These are phyloP conservation scores for Exophiala alcalophila DNA, from an alignment of 2,329 filamentous ascomycete genomes.

Conservation along the genomic window DNA sequence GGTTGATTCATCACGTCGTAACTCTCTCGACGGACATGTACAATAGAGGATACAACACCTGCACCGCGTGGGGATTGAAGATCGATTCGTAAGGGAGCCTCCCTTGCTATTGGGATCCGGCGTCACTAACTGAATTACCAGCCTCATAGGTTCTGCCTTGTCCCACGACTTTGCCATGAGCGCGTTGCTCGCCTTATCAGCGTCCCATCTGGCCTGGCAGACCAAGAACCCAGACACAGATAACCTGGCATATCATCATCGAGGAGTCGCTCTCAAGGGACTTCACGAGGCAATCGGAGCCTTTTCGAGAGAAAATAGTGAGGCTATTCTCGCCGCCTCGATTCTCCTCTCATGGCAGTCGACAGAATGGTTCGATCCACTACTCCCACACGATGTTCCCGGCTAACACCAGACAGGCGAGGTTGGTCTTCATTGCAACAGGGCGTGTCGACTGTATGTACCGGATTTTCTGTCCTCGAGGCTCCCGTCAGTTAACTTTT, in stretches of 20 bases:
- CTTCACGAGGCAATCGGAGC: constrained; percentile 80
- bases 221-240: constrained; percentile 81
- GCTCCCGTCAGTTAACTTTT: no score
- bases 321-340: constrained; percentile 87
- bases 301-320: constrained; percentile 82
- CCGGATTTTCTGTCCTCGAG: no score
- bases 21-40: constrained; percentile 81
- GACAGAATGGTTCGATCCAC: constrained; percentile 76
- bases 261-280: constrained; percentile 79
- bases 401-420: constrained; percentile 60
- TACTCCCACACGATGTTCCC: constrained; percentile 20
- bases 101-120: constrained; percentile 24
- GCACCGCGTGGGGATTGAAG: constrained; percentile 89
- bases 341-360: constrained; percentile 94
- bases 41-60: constrained; percentile 71
- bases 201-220: constrained; percentile 86
- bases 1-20: constrained; percentile 86
- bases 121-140: constrained; percentile 41
- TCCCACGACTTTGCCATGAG: constrained; percentile 90
- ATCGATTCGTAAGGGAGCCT: constrained; percentile 75
- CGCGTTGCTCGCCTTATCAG: constrained; percentile 87
- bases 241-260: constrained; percentile 86
- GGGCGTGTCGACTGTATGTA: constrained; percentile 78
- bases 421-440: constrained; percentile 92
- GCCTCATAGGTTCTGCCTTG: constrained; percentile 77